Base-by-base conservation (phyloP, 225 moss, liverwort and hornwort species). In the Polytrichum commune region DNA sequence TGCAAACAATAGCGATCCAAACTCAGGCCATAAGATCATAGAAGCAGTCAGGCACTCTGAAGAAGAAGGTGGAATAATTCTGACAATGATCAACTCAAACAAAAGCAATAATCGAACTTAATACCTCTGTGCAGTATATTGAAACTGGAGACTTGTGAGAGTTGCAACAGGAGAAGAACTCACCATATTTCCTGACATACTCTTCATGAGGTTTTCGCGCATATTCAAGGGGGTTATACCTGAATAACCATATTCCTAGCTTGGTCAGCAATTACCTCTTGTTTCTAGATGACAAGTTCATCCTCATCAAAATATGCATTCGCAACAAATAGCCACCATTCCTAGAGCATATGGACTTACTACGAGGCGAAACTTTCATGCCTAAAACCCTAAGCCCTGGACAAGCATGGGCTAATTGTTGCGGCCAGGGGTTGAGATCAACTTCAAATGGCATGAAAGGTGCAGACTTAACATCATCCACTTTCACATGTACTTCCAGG, bases 181-280 rank as follows among this genome's bases (percentile, higher is more conserved):
- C 65, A 32, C 89, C 89, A 72, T 89, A 86, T 72, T 66, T 78
- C 67, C 81, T 77, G 73, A 89, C 72, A 72, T 82, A 89, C 72
- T 86, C 83, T 72, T 83, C 89, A 78, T 89, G 76, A 28, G 89
- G 77, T 26, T 64, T 79, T 62, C 81, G 81, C 53, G 86, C 89
- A 69, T 89, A 89, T 60, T 77, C 83, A 57, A 89, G 83, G 23
- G 89, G 84, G 29, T 80, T 89, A 66, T 89, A 89, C 69, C 89
- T 89, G 81, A 24, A 77, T 66, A 77, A 38, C 19, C 60, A 75
- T 18, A 58, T n/a, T 25, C 67, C 25, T 46, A 29, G 63, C 67
- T 81, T 71, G 53, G 74, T 32, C 46, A 65, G 7, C 60, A 35
- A 5, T 66, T 22, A 29, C 6, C 19, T 66, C n/a, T 29, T 60